Evolutionary conservation across 2,329 filamentous ascomycete species (phyloP).

Genomic region (Cytospora chrysosperma): DNA sequence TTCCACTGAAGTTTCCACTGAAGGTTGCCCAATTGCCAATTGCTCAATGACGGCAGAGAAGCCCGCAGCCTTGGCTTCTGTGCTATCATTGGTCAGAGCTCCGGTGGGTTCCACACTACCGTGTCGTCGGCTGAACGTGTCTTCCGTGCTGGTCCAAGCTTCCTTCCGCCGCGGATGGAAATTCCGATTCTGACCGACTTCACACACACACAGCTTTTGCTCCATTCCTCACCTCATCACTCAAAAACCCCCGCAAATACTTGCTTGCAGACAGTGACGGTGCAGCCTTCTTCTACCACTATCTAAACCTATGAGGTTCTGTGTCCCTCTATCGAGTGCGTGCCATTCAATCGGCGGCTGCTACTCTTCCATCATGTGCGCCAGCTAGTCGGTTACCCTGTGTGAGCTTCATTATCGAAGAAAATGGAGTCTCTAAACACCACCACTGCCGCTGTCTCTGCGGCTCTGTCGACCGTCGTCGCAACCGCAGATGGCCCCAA

Average conservation of each 20-base stretch:
- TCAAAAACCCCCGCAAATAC: background rate
- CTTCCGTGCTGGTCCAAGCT: slow-evolving; percentile 13
- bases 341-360: slow-evolving; percentile 24
- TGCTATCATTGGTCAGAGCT: background rate
- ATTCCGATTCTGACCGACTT: slow-evolving; percentile 1
- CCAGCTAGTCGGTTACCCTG: slow-evolving; percentile 14
- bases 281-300: background rate
- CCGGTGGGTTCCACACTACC: background rate
- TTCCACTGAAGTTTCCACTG: too few relatives aligned
- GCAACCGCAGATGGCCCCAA: slow-evolving; percentile 32
- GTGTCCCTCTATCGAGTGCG: slow-evolving; percentile 14
- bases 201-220: background rate
- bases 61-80: background rate
- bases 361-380: slow-evolving; percentile 24
- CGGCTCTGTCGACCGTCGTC: slow-evolving; percentile 9
- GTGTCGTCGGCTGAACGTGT: background rate
- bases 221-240: background rate
- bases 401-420: slow-evolving; percentile 17
- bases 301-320: slow-evolving; percentile 16
- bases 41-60: too few relatives aligned
- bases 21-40: too few relatives aligned
- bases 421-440: slow-evolving; percentile 23
- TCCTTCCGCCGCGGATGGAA: background rate
- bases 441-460: slow-evolving; percentile 4
- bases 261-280: background rate